Evolutionary conservation across 2,329 filamentous ascomycete genomes (phyloP).

Genomic region (Stagonosporopsis tanaceti): DNA sequence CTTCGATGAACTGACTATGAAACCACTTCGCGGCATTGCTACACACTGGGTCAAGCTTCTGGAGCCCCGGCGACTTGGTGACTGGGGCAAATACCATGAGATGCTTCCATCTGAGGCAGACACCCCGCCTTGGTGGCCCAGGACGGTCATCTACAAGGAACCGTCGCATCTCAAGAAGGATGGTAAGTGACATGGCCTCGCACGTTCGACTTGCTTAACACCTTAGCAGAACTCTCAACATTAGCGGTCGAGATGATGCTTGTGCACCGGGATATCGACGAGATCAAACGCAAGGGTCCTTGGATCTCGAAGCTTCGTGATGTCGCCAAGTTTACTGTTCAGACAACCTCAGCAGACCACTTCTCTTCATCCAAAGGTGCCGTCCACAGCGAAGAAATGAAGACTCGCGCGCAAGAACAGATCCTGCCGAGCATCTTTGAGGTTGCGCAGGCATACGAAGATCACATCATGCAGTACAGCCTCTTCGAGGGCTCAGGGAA

Average conservation of each 20-base stretch:
- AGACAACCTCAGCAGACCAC: slow-evolving; percentile 30
- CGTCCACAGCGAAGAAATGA: slow-evolving; percentile 37
- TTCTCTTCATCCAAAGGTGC: slow-evolving; percentile 40
- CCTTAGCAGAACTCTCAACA: slow-evolving; percentile 32
- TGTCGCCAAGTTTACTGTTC: slow-evolving; percentile 30
- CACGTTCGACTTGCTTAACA: slow-evolving; percentile 10
- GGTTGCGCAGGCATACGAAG: slow-evolving; percentile 39
- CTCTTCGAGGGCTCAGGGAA: slow-evolving; percentile 35
- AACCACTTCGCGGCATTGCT: slow-evolving; percentile 41
- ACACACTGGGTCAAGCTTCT: slow-evolving; percentile 43
- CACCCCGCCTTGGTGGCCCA: slow-evolving; percentile 44
- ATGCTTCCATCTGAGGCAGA: slow-evolving; percentile 23
- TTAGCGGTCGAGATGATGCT: slow-evolving; percentile 42
- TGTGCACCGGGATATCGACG: slow-evolving; percentile 37
- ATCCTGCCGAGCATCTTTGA: slow-evolving; percentile 43
- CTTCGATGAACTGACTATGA: slow-evolving; percentile 44
- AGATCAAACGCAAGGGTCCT: slow-evolving; percentile 30
- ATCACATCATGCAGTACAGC: slow-evolving; percentile 35
- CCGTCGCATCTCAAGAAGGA: slow-evolving; percentile 42
- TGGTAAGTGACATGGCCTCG: slow-evolving; percentile 24
- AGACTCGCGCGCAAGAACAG: slow-evolving; percentile 31
- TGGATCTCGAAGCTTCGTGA: slow-evolving; percentile 39
- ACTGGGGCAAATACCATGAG: slow-evolving; percentile 39
- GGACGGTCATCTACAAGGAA: slow-evolving; percentile 39
- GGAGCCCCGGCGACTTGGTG: slow-evolving; percentile 35